phyloP scores from a whole-genome alignment of 495 filamentous ascomycete species.

The Aeminium ludgeri region DNA sequence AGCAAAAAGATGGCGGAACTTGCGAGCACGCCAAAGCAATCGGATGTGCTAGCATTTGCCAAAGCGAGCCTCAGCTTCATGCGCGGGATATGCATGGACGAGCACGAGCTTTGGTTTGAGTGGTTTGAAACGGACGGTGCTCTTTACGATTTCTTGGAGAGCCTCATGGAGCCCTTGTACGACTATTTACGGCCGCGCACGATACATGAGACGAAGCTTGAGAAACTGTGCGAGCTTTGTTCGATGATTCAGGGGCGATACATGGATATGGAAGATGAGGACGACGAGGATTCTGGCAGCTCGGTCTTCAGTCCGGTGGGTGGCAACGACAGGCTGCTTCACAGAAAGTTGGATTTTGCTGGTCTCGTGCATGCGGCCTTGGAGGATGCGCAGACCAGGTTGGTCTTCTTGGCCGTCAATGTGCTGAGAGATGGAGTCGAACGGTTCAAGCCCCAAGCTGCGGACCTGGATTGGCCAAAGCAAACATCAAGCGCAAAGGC shows the following conservation, averaged over 20 bases:
- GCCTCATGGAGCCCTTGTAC: constrained; percentile 59
- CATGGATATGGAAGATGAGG: constrained; percentile 53
- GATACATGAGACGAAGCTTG: constrained; percentile 51
- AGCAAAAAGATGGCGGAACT: constrained; percentile 50
- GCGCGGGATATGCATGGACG: constrained; percentile 53
- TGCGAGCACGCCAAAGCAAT: constrained; percentile 44
- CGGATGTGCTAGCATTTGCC: constrained; percentile 52
- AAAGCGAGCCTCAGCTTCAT: constrained; percentile 53
- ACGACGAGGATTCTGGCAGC: constrained; percentile 8
- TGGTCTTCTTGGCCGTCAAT: constrained; percentile 54
- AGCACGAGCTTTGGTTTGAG: constrained; percentile 58
- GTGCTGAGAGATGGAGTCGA: constrained; percentile 55
- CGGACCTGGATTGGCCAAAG: constrained; percentile 51
- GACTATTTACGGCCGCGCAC: constrained; percentile 52
- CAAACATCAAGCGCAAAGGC: constrained; percentile 32
- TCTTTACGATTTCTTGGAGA: constrained; percentile 54
- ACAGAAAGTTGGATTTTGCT: constrained; percentile 49
- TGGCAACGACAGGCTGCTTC: constrained; percentile 11
- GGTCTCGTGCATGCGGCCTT: constrained; percentile 48
- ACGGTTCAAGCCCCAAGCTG: constrained; percentile 46
- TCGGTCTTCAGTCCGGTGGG: constrained; percentile 29
- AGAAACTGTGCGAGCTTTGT: constrained; percentile 68
- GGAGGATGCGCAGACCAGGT: constrained; percentile 57
- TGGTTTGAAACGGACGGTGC: constrained; percentile 57
- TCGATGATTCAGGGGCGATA: constrained; percentile 73